Conservation (phyloP, 2,329 filamentous ascomycete genomes). For the Escovopsis sp. region DNA sequence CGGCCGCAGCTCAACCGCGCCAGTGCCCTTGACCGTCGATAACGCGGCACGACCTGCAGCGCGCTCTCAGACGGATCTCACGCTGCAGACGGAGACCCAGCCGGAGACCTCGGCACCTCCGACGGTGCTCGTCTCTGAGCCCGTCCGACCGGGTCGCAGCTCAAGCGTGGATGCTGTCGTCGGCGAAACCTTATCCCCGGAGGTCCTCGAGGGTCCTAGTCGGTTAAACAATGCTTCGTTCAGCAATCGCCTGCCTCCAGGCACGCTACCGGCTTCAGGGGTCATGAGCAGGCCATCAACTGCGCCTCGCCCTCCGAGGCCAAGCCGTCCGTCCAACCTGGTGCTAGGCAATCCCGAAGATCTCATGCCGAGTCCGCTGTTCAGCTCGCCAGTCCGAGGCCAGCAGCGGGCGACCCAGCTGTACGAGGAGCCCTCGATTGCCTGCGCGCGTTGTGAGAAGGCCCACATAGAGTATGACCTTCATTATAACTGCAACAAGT, state of each 20-base stretch:
- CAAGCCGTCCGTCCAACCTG: conserved; percentile 25
- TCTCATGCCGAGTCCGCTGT: conserved; percentile 16
- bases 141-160: conserved; percentile 24
- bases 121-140: conserved; percentile 19
- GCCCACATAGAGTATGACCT: conserved; percentile 69
- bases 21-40: conserved; percentile 24
- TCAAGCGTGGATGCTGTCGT: conserved; percentile 21
- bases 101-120: conserved; percentile 25
- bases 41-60: conserved; percentile 34
- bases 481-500: conserved; percentile 74
- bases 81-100: conserved; percentile 28
- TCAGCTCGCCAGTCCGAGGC: conserved; percentile 17
- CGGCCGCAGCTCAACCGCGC: conserved; percentile 39
- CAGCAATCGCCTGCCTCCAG: conserved; percentile 20
- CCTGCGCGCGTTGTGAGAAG: conserved; percentile 57
- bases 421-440: conserved; percentile 57
- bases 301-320: conserved; percentile 10
- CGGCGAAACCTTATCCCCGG: conserved; percentile 10
- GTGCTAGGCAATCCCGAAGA: conserved; percentile 19
- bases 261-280: conserved; percentile 6
- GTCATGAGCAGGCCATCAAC: background rate
- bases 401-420: conserved; percentile 32
- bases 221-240: conserved; percentile 21
- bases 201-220: conserved; percentile 8
- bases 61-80: conserved; percentile 52